A percentile compares a stretch with the other conserved stretches of the same genome.
Conservation (phyloP, 129 eudicot species). For the Chrysanthemum seticuspe region DNA sequence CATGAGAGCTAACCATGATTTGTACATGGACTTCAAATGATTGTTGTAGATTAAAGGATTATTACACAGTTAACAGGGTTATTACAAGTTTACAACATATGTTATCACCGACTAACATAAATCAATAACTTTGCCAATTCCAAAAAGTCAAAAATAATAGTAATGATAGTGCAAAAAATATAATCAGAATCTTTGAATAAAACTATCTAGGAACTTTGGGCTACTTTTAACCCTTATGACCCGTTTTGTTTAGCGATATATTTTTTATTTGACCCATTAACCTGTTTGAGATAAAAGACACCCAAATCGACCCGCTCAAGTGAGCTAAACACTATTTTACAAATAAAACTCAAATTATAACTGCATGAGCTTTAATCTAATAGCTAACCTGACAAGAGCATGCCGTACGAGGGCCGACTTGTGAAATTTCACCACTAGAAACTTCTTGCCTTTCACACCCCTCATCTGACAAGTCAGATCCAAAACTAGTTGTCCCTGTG, state of each 20-base stretch:
- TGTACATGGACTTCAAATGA: too few species aligned
- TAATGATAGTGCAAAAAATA: too few species aligned
- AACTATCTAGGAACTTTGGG: background rate
- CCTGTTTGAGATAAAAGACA: background rate
- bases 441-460: slow-evolving; percentile 62
- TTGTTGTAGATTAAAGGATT: too few species aligned
- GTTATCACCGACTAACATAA: background rate
- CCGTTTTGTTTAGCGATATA: too few species aligned
- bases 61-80: too few species aligned
- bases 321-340: background rate
- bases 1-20: too few species aligned
- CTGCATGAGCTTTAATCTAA: background rate
- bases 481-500: slow-evolving; percentile 21
- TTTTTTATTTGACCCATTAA: too few species aligned
- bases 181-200: background rate
- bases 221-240: too few species aligned
- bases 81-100: too few species aligned
- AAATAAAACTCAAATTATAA: background rate
- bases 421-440: slow-evolving; percentile 39
- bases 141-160: too few species aligned
- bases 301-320: background rate
- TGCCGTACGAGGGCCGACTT: slow-evolving; percentile 69
- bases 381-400: slow-evolving; percentile 84
- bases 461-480: slow-evolving; percentile 39
- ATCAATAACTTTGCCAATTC: too few species aligned